These are phyloP conservation scores for Corinectria fuckeliana DNA, from an alignment of 2,329 filamentous ascomycete species.

Conservation along the genomic window DNA sequence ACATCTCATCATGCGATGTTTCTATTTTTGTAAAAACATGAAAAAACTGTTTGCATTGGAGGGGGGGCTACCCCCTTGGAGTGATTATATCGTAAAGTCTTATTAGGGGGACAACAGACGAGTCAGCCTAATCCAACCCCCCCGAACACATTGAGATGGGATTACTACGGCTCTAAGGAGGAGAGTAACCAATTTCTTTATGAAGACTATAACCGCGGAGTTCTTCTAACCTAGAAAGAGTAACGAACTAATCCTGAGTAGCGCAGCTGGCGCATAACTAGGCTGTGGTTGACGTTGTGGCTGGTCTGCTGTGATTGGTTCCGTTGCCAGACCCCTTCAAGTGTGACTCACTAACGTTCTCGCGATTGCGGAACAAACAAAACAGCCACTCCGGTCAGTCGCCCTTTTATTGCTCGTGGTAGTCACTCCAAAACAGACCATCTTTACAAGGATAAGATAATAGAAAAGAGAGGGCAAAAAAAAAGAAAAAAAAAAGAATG, in stretches of 20 bases:
- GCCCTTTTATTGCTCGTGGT: too few species aligned
- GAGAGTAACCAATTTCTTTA: too few species aligned
- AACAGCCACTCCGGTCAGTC: not conserved
- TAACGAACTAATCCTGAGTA: not conserved
- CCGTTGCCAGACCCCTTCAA: not conserved
- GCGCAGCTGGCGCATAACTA: not conserved
- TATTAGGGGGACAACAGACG: too few species aligned
- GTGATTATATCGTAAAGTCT: too few species aligned
- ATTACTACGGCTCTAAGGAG: too few species aligned
- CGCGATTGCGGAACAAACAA: not conserved
- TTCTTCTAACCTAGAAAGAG: not conserved
- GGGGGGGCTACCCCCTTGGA: too few species aligned
- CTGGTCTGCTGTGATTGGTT: not conserved
- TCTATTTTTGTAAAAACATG: not conserved
- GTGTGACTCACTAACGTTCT: not conserved
- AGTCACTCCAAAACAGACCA: not conserved
- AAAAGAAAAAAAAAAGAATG: constrained; percentile 18
- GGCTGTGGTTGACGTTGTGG: not conserved
- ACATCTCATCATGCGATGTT: not conserved
- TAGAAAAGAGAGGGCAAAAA: not conserved
- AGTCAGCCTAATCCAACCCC: too few species aligned
- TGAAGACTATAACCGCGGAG: not conserved
- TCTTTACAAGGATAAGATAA: not conserved
- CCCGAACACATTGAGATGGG: too few species aligned
- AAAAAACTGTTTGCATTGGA: too few species aligned